Conservation (phyloP, 179 eudicot species). For the Heliamphora pulchella region DNA sequence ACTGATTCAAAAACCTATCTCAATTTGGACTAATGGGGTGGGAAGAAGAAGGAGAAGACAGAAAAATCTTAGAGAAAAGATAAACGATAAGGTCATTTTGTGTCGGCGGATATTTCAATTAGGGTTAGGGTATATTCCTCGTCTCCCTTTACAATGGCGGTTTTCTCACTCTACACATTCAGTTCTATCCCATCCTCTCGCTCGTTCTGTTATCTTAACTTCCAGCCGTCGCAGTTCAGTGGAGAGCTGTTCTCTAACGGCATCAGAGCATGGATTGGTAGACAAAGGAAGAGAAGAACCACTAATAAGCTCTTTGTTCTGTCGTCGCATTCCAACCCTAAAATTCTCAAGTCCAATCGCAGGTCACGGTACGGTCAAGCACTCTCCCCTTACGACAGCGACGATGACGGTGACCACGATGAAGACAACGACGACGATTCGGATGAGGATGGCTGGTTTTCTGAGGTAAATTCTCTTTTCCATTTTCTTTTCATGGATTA, state of each 20-base stretch:
- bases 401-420: slow-evolving; percentile 26
- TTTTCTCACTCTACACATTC: slow-evolving; percentile 23
- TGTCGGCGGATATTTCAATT: not conserved
- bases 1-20: too few species aligned
- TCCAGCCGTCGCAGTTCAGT: not conserved
- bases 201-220: slow-evolving; percentile 4
- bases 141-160: slow-evolving; percentile 25
- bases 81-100: slow-evolving; percentile 14
- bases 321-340: slow-evolving; percentile 67
- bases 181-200: slow-evolving; percentile 14
- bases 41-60: too few species aligned
- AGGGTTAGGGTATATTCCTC: slow-evolving; percentile 36
- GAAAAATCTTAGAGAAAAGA: slow-evolving; percentile 18
- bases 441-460: slow-evolving; percentile 35
- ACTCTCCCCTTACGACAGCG: slow-evolving; percentile 43
- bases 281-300: slow-evolving; percentile 9
- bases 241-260: not conserved
- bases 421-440: slow-evolving; percentile 24
- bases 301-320: slow-evolving; percentile 18
- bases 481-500: not conserved
- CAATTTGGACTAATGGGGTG: too few species aligned
- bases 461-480: slow-evolving; percentile 33
- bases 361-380: slow-evolving; percentile 41
- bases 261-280: not conserved
- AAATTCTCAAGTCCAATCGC: slow-evolving; percentile 58